Evolutionary conservation across 495 filamentous ascomycete genomes (phyloP).

Genomic region (Annulohypoxylon maeteangense): DNA sequence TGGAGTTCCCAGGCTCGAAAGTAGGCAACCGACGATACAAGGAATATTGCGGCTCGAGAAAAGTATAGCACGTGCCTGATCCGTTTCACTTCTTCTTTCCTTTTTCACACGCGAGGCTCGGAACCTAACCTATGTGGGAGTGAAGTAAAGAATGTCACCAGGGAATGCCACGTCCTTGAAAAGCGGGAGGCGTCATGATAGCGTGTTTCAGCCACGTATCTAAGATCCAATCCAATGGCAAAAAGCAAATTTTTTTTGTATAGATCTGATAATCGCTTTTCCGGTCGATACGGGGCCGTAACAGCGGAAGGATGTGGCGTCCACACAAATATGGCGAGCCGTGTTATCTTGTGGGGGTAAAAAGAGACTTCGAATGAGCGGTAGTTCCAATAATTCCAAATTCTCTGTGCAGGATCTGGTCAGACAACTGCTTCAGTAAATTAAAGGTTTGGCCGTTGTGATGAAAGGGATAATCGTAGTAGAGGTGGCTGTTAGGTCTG

Average conservation of each 20-base stretch:
- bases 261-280: slow-evolving; percentile 22
- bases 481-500: not conserved
- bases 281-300: slow-evolving; percentile 14
- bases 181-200: slow-evolving; percentile 30
- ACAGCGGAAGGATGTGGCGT: slow-evolving; percentile 21
- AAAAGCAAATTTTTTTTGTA: slow-evolving; percentile 4
- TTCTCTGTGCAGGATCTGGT: slow-evolving; percentile 1
- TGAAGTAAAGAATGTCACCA: slow-evolving; percentile 24
- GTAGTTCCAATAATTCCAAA: not conserved
- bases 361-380: not conserved
- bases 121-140: slow-evolving; percentile 22
- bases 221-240: slow-evolving; percentile 18
- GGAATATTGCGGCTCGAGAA: slow-evolving; percentile 24
- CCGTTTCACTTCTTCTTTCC: not conserved
- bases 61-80: slow-evolving; percentile 25
- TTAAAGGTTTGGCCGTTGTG: not conserved
- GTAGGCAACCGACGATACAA: not conserved
- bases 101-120: not conserved
- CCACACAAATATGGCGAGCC: slow-evolving; percentile 13
- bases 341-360: slow-evolving; percentile 22
- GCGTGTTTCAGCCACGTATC: slow-evolving; percentile 31
- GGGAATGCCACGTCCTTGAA: slow-evolving; percentile 3
- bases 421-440: not conserved
- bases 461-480: slow-evolving; percentile 1
- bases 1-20: not conserved